Evolutionary conservation across 2,329 filamentous ascomycete species (phyloP), one percentile per base, ranked within the genome.

Genomic region (Beauveria pseudobassiana): DNA sequence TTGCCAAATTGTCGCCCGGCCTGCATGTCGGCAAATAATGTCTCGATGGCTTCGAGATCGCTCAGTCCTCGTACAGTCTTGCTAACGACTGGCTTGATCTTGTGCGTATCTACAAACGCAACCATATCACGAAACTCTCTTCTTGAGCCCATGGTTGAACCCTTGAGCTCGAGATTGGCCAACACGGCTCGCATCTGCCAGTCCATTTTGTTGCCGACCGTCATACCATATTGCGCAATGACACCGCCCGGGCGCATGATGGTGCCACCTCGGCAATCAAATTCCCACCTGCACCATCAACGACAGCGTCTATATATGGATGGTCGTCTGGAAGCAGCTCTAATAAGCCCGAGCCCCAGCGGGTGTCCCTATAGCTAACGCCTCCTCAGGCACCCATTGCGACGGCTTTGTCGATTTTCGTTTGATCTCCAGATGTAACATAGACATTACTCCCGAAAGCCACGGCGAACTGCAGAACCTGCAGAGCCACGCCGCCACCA

Each of bases 101-200:
- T 83, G 65, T 91, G 85, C 65, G 86, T 76, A 12, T 80, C 80
- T 38, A 97, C 88, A 75, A 96, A 96, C 1, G 82, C 80, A 5
- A 97, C 81, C 91, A 98, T 96, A 22, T 95, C 90, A n/a, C 79
- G 80, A 70, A 97, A 98, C 76, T 98, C 95, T 70, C 85, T 87
- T 51, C 90, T 82, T 28, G 91, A 96, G 1, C 93, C 93, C 93
- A 98, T 96, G 0, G 93, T 97, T 10, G 84, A 87, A 22, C 93
- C 93, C 56, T 84, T 83, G 30, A 98, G 81, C 68, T 98, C 93
- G 59, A 97, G 83, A 70, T 98, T 96, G 73, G 88, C 89, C 64
- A 98, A 75, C 12, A 95, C 89, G 0, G 92, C 92, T 63, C 80
- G 76, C 90, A 97, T 96, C 12, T 84, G 70, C 82, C 90, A 97